phyloP scores from a whole-genome alignment of 2,329 filamentous ascomycete species.

The Fusarium illudens region DNA sequence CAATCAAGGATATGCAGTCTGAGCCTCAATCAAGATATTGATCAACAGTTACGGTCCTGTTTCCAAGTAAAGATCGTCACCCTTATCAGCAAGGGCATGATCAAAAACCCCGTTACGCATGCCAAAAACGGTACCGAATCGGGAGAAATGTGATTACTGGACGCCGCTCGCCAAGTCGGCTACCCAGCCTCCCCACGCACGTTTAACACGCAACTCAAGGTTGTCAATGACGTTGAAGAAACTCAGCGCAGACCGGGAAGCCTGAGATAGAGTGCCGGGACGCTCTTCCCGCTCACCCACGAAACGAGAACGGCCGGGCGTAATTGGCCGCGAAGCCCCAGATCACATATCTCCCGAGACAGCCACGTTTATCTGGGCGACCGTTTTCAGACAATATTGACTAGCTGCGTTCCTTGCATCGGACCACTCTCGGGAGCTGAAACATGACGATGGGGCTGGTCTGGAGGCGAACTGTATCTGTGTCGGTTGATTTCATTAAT shows the following conservation, averaged over 20 bases:
- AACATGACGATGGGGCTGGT: not conserved
- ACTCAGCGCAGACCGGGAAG: not conserved
- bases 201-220: not conserved
- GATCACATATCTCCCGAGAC: not conserved
- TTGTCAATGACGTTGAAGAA: not conserved
- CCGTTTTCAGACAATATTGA: constrained; percentile 1
- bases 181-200: not conserved
- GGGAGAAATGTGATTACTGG: not conserved
- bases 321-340: not conserved
- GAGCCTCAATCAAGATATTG: not conserved
- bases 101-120: not conserved
- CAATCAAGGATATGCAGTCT: not conserved
- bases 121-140: not conserved
- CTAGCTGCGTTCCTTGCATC: not conserved
- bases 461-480: not conserved
- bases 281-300: not conserved
- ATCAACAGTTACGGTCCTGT: not conserved
- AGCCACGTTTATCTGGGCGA: not conserved
- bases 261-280: not conserved
- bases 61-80: not conserved
- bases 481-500: not conserved
- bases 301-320: not conserved
- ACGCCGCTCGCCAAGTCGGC: not conserved
- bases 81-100: not conserved
- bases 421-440: not conserved